phyloP scores from a whole-genome alignment of 495 filamentous ascomycete genomes.

The Letharia columbiana region DNA sequence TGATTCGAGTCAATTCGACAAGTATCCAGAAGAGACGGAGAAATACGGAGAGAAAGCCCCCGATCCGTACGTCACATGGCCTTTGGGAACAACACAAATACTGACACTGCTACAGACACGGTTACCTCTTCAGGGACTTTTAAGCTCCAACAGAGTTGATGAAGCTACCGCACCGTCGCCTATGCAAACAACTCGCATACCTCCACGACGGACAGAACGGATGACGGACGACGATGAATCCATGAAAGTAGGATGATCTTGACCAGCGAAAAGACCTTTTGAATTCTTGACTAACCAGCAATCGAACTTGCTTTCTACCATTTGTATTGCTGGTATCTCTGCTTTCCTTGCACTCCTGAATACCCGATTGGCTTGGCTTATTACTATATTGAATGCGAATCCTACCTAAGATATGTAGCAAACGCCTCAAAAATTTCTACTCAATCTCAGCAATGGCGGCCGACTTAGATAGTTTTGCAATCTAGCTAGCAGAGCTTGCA shows the following conservation, averaged over 20 bases:
- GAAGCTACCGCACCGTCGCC: constrained; percentile 3
- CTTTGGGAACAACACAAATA: not conserved
- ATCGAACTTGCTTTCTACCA: constrained; percentile 5
- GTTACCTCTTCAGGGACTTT: constrained; percentile 67
- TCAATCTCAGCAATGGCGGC: not conserved
- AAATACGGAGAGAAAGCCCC: constrained; percentile 68
- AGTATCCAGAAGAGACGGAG: constrained; percentile 94
- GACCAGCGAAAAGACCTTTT: not conserved
- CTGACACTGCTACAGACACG: constrained; percentile 44
- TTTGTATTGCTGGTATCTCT: constrained; percentile 6
- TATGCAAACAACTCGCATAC: not conserved
- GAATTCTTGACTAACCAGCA: not conserved
- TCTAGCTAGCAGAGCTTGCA: constrained; percentile 4
- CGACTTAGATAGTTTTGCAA: not conserved
- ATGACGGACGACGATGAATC: constrained; percentile 1
- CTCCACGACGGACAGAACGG: not conserved
- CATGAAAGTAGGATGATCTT: not conserved
- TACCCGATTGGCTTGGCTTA: constrained; percentile 14
- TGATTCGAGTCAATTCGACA: constrained; percentile 95
- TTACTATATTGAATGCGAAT: constrained; percentile 5
- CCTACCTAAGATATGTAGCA: constrained; percentile 2
- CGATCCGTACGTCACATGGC: constrained; percentile 64
- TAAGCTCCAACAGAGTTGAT: constrained; percentile 7
- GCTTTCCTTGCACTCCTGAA: constrained; percentile 11
- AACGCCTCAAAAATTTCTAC: constrained; percentile 7